Evolutionary conservation across 176 grass and related monocot genomes (phyloP).

Genomic region (Otatea glauca): DNA sequence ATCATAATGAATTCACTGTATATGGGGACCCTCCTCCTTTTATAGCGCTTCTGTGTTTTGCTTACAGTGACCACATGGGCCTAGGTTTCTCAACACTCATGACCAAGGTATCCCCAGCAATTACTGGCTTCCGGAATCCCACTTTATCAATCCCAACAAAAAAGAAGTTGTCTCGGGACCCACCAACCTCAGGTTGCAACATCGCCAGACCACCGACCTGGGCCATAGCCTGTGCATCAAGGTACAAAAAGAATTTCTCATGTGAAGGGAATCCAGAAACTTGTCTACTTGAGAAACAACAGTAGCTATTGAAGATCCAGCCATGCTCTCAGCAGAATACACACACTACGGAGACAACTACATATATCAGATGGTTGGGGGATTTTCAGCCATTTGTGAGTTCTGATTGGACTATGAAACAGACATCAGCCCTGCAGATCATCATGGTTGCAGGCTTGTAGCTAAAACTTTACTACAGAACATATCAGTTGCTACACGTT

Average conservation of each 20-base stretch:
- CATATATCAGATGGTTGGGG: neutral
- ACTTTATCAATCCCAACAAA: constrained; percentile 90
- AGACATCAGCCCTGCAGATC: neutral
- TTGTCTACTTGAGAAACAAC: neutral
- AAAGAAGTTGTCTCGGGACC: constrained; percentile 92
- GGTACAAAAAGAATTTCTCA: constrained; percentile 17
- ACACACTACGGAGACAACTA: neutral
- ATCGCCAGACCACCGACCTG: constrained; percentile 92
- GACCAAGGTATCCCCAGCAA: constrained; percentile 90
- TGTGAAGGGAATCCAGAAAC: neutral
- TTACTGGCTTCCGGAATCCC: constrained; percentile 89
- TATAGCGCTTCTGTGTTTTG: too few relatives aligned
- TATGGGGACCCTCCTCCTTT: too few relatives aligned
- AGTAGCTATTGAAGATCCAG: constrained; percentile 9
- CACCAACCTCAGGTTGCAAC: constrained; percentile 91
- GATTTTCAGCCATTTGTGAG: neutral
- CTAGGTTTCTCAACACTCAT: too few relatives aligned
- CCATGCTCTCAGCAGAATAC: neutral
- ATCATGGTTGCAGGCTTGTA: neutral
- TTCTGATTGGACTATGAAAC: neutral
- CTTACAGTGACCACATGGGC: too few relatives aligned
- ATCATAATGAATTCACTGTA: too few relatives aligned
- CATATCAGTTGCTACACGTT: neutral
- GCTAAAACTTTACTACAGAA: neutral
- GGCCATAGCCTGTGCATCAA: constrained; percentile 80